Percentiles rank a stretch among this genome's conserved stretches.
Conservation (phyloP, 1,139 yeast genomes). For the Taiozyma sp. region DNA sequence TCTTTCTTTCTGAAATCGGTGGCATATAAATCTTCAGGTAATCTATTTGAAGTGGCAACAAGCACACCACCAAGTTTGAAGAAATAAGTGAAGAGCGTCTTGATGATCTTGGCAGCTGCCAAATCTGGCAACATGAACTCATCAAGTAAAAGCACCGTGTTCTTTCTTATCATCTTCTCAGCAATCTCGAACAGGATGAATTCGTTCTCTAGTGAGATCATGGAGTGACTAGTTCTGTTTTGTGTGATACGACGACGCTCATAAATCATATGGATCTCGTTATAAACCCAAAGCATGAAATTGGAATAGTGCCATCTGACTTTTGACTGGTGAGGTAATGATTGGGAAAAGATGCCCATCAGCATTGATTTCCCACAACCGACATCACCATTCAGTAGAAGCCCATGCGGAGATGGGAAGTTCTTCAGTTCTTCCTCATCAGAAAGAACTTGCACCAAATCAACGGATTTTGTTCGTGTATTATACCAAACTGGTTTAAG, state of each 20-base stretch:
- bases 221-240: conserved; percentile 14
- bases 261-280: conserved; percentile 54
- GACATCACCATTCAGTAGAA: conserved; percentile 65
- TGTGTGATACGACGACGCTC: conserved; percentile 30
- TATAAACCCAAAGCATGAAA: conserved; percentile 63
- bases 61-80: conserved; percentile 70
- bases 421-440: conserved; percentile 61
- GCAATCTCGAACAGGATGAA: conserved; percentile 64
- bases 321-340: conserved; percentile 58
- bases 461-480: conserved; percentile 15
- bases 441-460: conserved; percentile 43
- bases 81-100: conserved; percentile 58
- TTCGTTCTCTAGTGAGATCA: conserved; percentile 51
- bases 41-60: conserved; percentile 65
- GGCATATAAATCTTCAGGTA: conserved; percentile 66
- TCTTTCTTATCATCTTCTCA: conserved; percentile 52
- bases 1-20: conserved; percentile 55
- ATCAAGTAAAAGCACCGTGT: conserved; percentile 58
- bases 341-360: conserved; percentile 64
- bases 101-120: conserved; percentile 65
- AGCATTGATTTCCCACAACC: conserved; percentile 75
- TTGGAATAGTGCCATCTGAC: conserved; percentile 69
- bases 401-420: conserved; percentile 57
- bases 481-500: conserved; percentile 19
- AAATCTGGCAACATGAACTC: conserved; percentile 73